Base-by-base conservation (phyloP, 495 filamentous ascomycete genomes). In the Parachaetomium inaequale region DNA sequence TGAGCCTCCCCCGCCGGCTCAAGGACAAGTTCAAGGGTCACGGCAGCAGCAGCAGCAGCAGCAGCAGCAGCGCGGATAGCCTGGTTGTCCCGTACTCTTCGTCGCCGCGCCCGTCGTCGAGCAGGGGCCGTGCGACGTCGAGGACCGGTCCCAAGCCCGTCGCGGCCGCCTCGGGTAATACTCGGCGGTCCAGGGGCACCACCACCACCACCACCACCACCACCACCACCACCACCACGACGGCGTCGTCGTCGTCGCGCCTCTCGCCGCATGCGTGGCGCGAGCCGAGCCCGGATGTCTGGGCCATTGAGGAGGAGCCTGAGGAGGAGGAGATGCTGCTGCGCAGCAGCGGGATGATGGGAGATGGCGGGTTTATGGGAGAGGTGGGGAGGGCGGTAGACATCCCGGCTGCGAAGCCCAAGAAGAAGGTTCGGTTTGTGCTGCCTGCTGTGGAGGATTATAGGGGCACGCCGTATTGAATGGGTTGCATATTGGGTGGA, bases 271-370 rank as follows among this genome's bases (percentile, higher is more conserved):
- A 79, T 53, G 75, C 75, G 26, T 81, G 79, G 79, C 75, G 79
- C 56, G 77, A 80, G 62, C 79, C 79, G 21, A 82, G 79, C 57
- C 79, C 79, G 17, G 79, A 82, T 54, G 78, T 82, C 2, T 82
- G 76, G 72, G 72, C 73, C 42, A 82, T 82, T 58, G 78, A 81
- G 59, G 79, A 82, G 68, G 76, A 81, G 64, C 70, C 75, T 15
- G 76, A 80, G 64, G 74, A 76, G 56, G 78, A 72, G 59, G n/a
- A n/a, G n/a, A n/a, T n/a, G n/a, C n/a, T n/a, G n/a, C 8, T 40
- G 15, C 3, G 21, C 2, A 77, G 71, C 43, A 74, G 75, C n/a
- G n/a, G n/a, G n/a, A n/a, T n/a, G 63, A 66, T 71, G 63, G 70
- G 66, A 0, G 63, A 71, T 67, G 70, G 52, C 38, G 58, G 25